Evolutionary conservation across 768 basidiomycete genomes (phyloP), one percentile per base, ranked within the genome.

Genomic region (Tylopilus cervinicoccineus): DNA sequence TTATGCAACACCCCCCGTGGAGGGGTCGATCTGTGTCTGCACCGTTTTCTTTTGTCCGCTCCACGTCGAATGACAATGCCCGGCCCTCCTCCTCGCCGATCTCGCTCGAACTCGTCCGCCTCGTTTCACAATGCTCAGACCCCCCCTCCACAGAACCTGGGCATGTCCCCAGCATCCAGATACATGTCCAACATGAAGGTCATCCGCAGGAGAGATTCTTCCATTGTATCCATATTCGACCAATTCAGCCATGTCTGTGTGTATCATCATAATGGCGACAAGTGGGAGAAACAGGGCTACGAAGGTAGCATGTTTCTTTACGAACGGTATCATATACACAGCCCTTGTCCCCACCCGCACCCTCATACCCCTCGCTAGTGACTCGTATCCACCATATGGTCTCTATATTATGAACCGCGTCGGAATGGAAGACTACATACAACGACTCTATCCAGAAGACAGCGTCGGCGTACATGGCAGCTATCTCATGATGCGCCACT

Each of bases 261-360:
- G 45, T 89, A 90, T 58, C 82, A 86, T 61, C 77, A 83, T 61
- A 82, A 87, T 55, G 85, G 76, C 7, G 69, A 76, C 58, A 83
- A 81, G 61, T 93, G 89, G 89, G 80, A 83, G 66, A 90, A 89
- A 66, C 79, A 85, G 51, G 88, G 88, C 36, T 86, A 69, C 62
- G 89, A 93, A 64, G 90, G 89, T n/a, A 85, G 80, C 69, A 88
- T 92, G 82, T 92, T 93, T 69, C 72, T 93, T 56, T 89, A 86
- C 59, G 88, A 92, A 71, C 75, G 88, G 88, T 89, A 56, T 17
- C 28, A 0, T 19, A 6, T 4, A 4, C 34, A 0, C 26, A 19
- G 1, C 10, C 23, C 24, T 17, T 7, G 6, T 33, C n/a, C 9
- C 43, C 8, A 42, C 28, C 56, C 51, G n/a, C 36, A 33, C 52